These are phyloP conservation scores for Taphrina flavorubra DNA, from an alignment of 1,139 yeast species.

Conservation along the genomic window DNA sequence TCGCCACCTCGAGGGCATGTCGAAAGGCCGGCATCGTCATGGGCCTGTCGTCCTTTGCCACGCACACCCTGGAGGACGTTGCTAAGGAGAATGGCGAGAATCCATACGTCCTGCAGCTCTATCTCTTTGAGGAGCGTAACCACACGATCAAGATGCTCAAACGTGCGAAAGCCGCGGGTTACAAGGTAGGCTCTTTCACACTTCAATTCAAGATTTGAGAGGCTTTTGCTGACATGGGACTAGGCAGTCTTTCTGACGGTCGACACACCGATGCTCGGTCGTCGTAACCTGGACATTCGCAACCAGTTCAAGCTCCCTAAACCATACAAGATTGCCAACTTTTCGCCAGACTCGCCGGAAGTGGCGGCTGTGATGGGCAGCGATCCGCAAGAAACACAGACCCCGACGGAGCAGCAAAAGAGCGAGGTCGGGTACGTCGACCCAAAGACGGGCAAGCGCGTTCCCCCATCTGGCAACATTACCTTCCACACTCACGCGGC, in stretches of 20 bases:
- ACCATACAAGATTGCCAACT: constrained; percentile 51
- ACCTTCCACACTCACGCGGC: constrained; percentile 43
- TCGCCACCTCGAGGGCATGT: constrained; percentile 53
- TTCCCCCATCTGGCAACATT: constrained; percentile 24
- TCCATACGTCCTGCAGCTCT: constrained; percentile 55
- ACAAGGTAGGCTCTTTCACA: constrained; percentile 21
- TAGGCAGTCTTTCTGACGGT: constrained; percentile 68
- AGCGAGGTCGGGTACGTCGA: constrained; percentile 24
- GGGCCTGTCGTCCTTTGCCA: constrained; percentile 53
- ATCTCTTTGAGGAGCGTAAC: constrained; percentile 56
- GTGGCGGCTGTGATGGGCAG: constrained; percentile 26
- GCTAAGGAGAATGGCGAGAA: constrained; percentile 50
- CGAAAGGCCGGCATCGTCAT: constrained; percentile 50
- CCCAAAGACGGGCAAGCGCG: constrained; percentile 21
- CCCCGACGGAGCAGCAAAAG: not conserved
- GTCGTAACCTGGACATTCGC: constrained; percentile 63
- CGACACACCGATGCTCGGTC: constrained; percentile 71
- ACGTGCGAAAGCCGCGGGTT: constrained; percentile 61
- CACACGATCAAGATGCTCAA: constrained; percentile 57
- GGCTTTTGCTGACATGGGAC: constrained; percentile 38
- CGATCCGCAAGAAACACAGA: not conserved
- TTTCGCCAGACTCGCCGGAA: constrained; percentile 45
- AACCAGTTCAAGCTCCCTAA: constrained; percentile 57
- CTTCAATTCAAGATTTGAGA: not conserved
- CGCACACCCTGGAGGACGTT: constrained; percentile 51